phyloP scores from a whole-genome alignment of 257 asterid genomes.

The Salvia splendens region DNA sequence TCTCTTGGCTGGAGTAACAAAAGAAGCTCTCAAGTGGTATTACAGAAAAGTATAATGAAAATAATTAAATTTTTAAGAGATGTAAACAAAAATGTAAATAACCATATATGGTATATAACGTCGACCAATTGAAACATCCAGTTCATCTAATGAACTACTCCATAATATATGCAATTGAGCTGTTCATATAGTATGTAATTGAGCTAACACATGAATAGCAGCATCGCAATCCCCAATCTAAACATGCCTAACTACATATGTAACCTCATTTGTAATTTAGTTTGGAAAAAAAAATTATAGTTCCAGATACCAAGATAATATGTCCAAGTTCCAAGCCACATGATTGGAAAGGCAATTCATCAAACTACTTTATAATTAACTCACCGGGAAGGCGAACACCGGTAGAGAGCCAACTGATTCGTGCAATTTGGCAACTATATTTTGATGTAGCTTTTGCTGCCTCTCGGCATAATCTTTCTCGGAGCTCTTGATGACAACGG shows the following conservation, averaged over 20 bases:
- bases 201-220: neutral
- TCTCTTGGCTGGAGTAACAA: slow-evolving; percentile 7
- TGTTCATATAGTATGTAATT: neutral
- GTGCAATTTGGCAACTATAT: slow-evolving; percentile 47
- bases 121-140: neutral
- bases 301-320: neutral
- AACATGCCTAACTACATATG: neutral
- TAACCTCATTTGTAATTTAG: neutral
- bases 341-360: neutral
- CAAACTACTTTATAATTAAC: neutral
- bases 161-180: neutral
- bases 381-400: slow-evolving; percentile 57
- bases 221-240: neutral
- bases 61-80: slow-evolving; percentile 9
- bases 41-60: neutral
- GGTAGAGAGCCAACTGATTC: slow-evolving; percentile 59
- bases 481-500: slow-evolving; percentile 27
- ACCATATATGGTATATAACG: neutral
- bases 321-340: neutral
- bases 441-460: slow-evolving; percentile 30
- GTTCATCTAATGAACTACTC: neutral
- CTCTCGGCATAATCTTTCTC: slow-evolving; percentile 34
- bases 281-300: neutral
- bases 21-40: neutral
- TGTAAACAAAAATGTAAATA: neutral